Percentiles rank a stretch among this genome's conserved stretches.
phyloP scores from a whole-genome alignment of 2,329 filamentous ascomycete species.

The Neoscytalidium dimidiatum region DNA sequence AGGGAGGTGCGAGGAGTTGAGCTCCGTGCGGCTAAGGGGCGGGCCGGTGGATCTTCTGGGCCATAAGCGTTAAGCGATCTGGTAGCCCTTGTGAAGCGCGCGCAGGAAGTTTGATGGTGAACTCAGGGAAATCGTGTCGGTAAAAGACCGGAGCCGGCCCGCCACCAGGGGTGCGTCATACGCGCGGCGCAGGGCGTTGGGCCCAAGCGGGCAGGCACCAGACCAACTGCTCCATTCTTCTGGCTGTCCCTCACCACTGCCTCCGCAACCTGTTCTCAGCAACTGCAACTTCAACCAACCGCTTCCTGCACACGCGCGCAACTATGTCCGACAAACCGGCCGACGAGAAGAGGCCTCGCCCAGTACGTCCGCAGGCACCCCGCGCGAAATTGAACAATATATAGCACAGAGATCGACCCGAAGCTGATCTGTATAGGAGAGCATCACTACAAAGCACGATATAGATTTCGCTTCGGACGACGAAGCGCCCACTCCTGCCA shows the following conservation, averaged over 20 bases:
- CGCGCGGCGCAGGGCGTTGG: slow-evolving; percentile 1
- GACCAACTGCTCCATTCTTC: too few species aligned
- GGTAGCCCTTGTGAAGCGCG: background rate
- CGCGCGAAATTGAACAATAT: slow-evolving; percentile 27
- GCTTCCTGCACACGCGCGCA: background rate
- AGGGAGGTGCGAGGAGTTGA: background rate
- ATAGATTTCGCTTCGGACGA: slow-evolving; percentile 56
- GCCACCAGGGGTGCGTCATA: background rate
- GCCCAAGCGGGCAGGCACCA: background rate
- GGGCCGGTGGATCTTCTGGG: slow-evolving; percentile 6
- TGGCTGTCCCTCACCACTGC: background rate
- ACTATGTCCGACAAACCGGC: slow-evolving; percentile 21
- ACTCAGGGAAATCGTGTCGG: too few species aligned
- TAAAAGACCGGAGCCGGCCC: background rate
- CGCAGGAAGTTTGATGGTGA: background rate
- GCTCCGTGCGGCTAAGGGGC: slow-evolving; percentile 1
- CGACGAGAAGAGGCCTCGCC: slow-evolving; percentile 21
- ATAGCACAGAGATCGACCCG: slow-evolving; percentile 4
- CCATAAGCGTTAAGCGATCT: slow-evolving; percentile 5
- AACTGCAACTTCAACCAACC: background rate
- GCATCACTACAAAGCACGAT: slow-evolving; percentile 40
- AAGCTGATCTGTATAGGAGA: slow-evolving; percentile 26
- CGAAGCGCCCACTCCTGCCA: slow-evolving; percentile 40
- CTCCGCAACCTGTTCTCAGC: background rate
- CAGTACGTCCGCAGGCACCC: slow-evolving; percentile 12